Conservation (phyloP, 345 rosid genomes). For the Eucalyptus curtisii region DNA sequence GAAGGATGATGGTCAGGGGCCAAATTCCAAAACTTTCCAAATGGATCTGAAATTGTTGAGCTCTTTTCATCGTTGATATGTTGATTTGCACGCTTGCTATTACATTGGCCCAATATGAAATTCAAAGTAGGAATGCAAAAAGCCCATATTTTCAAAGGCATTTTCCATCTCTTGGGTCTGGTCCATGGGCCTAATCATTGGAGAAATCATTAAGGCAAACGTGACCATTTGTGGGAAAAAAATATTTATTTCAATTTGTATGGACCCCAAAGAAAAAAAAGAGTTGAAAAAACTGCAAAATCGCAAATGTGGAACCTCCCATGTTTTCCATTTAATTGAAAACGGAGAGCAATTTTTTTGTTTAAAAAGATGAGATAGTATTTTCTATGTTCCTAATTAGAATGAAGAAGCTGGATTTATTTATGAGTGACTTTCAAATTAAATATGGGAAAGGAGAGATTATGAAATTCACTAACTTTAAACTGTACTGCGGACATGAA, state of each 20-base stretch:
- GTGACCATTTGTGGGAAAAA: not conserved
- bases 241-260: not conserved
- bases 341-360: not conserved
- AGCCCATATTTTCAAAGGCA: not conserved
- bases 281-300: not conserved
- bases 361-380: not conserved
- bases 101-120: not conserved
- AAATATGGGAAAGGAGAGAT: not conserved
- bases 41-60: not conserved
- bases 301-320: not conserved
- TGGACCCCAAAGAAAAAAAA: not conserved
- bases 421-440: not conserved
- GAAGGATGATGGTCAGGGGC: not conserved
- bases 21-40: not conserved
- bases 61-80: not conserved
- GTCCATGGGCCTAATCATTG: not conserved
- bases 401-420: not conserved
- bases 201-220: not conserved
- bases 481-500: not conserved
- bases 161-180: not conserved
- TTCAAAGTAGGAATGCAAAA: not conserved
- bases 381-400: not conserved
- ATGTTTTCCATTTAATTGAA: not conserved
- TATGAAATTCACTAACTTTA: not conserved
- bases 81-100: not conserved